These are phyloP conservation scores for Syzygium jambos DNA, from an alignment of 345 rosid genomes.

Conservation along the genomic window DNA sequence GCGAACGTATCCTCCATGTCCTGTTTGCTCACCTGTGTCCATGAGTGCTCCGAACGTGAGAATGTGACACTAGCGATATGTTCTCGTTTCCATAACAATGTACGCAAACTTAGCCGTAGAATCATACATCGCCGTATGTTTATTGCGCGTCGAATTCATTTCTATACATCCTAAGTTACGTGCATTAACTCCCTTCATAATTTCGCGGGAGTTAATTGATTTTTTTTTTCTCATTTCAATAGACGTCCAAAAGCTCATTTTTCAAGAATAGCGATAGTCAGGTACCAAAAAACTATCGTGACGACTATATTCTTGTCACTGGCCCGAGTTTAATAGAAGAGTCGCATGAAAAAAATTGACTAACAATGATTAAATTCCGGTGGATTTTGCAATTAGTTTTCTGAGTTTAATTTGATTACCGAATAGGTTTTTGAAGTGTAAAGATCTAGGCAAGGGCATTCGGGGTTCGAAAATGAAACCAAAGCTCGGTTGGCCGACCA, in stretches of 20 bases:
- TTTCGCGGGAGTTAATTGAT: not conserved
- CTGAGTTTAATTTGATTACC: not conserved
- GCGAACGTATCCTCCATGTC: conserved; percentile 74
- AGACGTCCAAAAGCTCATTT: not conserved
- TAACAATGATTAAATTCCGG: not conserved
- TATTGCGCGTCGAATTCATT: not conserved
- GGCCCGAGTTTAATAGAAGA: no score
- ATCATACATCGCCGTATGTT: not conserved
- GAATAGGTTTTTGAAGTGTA: not conserved
- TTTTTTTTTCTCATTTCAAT: not conserved
- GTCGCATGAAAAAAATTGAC: no score
- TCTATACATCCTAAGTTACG: not conserved
- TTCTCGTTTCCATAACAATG: not conserved
- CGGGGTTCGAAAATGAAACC: no score
- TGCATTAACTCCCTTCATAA: not conserved
- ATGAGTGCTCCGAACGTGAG: not conserved
- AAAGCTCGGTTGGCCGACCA: not conserved
- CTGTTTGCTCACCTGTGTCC: conserved; percentile 70
- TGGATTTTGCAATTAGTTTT: not conserved
- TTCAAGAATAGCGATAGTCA: not conserved
- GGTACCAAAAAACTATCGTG: not conserved
- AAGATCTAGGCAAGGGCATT: not conserved
- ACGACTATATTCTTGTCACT: not conserved
- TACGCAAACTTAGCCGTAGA: no score
- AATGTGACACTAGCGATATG: not conserved